Conservation (phyloP, 1,139 yeast species). For the Suhomyces bribrorum region DNA sequence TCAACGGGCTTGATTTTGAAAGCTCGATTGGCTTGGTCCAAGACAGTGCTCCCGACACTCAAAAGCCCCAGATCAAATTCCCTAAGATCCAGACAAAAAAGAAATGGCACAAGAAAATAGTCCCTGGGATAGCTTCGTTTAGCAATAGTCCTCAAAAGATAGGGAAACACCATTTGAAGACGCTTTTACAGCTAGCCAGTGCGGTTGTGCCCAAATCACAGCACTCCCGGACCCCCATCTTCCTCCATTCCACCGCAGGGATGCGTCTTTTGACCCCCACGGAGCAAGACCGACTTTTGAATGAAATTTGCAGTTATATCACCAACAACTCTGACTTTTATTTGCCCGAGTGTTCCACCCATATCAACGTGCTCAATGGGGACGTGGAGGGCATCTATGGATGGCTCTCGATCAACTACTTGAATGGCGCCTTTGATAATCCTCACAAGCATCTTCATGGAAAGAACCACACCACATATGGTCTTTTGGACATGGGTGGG, state of each 20-base stretch:
- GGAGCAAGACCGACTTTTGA: conserved; percentile 53
- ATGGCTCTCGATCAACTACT: conserved; percentile 75
- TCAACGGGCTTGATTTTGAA: conserved; percentile 22
- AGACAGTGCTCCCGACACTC: too few relatives aligned
- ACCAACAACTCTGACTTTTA: conserved; percentile 55
- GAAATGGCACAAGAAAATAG: conserved; percentile 60
- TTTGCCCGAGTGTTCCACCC: conserved; percentile 58
- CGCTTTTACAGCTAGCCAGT: conserved; percentile 56
- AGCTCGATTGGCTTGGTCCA: conserved; percentile 2
- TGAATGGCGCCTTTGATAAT: conserved; percentile 58
- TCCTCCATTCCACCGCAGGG: conserved; percentile 80
- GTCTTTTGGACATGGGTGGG: conserved; percentile 85
- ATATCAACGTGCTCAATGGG: conserved; percentile 71
- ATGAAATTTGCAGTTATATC: conserved; percentile 57
- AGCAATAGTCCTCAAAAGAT: conserved; percentile 51
- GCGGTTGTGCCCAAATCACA: conserved; percentile 66
- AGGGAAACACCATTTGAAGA: conserved; percentile 60
- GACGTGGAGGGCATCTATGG: conserved; percentile 80
- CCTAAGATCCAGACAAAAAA: conserved; percentile 48
- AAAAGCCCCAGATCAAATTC: conserved; percentile 17
- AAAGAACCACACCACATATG: conserved; percentile 61
- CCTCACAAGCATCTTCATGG: conserved; percentile 54
- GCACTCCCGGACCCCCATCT: conserved; percentile 72
- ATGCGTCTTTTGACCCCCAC: conserved; percentile 64
- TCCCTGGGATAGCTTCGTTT: conserved; percentile 69